A percentile compares a stretch with the other conserved stretches of the same genome.
phyloP scores from a whole-genome alignment of 2,329 filamentous ascomycete species.

The Nannizziopsis barbatae region DNA sequence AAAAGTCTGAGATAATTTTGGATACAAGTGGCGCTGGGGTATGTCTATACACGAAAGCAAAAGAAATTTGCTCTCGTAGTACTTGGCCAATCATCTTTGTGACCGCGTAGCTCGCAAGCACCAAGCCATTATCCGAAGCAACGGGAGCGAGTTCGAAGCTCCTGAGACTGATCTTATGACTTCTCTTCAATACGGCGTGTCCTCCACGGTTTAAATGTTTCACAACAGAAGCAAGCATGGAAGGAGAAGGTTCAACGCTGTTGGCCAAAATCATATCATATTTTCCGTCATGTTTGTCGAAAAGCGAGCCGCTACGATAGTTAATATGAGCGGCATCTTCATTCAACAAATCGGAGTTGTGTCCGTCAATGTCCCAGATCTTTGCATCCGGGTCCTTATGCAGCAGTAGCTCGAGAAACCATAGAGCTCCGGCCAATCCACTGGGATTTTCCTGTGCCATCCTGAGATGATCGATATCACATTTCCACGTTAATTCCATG shows the following conservation, averaged over 20 bases:
- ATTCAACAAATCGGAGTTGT: background rate
- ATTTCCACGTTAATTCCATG: conserved; percentile 6
- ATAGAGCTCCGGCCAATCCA: background rate
- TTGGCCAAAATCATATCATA: background rate
- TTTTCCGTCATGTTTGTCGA: background rate
- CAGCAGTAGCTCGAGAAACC: background rate
- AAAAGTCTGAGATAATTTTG: background rate
- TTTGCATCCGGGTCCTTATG: conserved; percentile 8
- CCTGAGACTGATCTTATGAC: background rate
- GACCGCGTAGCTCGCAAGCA: background rate
- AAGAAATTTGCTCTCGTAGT: background rate
- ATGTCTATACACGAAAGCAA: conserved; percentile 1
- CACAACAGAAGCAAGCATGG: background rate
- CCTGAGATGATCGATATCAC: background rate
- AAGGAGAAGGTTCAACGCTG: background rate
- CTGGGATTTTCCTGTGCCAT: background rate
- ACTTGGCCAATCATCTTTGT: background rate
- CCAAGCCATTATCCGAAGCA: background rate
- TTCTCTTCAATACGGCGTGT: background rate
- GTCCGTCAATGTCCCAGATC: conserved; percentile 10
- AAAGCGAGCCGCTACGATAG: background rate
- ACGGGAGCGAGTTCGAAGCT: background rate
- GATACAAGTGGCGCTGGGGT: background rate
- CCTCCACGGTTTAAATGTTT: background rate
- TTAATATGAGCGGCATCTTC: background rate